A percentile compares a stretch with the other conserved stretches of the same genome.
Conservation (phyloP, 768 basidiomycete genomes). For the Agrocybe praecox region DNA sequence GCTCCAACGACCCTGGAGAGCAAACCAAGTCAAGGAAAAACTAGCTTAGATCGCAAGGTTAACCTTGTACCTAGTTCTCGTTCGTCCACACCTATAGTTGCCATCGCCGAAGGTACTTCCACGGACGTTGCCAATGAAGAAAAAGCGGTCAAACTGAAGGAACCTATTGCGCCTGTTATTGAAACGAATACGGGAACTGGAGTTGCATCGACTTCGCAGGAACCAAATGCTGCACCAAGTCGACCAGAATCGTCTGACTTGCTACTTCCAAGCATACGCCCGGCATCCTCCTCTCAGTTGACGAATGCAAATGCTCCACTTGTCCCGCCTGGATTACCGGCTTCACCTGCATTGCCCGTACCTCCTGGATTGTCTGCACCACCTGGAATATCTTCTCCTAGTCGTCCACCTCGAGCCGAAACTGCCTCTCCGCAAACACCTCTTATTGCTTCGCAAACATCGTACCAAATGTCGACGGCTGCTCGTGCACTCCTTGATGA, state of each 20-base stretch:
- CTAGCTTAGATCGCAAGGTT: constrained; percentile 45
- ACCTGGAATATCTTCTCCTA: constrained; percentile 64
- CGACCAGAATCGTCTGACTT: not conserved
- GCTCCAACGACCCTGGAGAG: constrained; percentile 29
- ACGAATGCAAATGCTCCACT: not conserved
- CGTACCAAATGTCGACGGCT: constrained; percentile 87
- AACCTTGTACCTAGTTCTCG: constrained; percentile 55
- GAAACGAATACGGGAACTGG: not conserved
- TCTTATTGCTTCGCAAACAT: constrained; percentile 54
- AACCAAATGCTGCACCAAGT: not conserved
- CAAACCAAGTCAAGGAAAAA: constrained; percentile 33
- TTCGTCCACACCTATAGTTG: constrained; percentile 51
- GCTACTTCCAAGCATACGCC: not conserved
- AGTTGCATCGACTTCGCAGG: not conserved
- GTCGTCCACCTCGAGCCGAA: constrained; percentile 48
- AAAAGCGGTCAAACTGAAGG: constrained; percentile 40
- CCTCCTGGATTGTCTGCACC: constrained; percentile 65
- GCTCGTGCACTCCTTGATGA: constrained; percentile 86
- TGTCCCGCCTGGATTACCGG: constrained; percentile 22
- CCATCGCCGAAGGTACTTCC: constrained; percentile 54
- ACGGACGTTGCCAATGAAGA: constrained; percentile 47
- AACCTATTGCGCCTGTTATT: constrained; percentile 24
- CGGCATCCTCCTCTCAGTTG: not conserved
- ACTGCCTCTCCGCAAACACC: constrained; percentile 55
- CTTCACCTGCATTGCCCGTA: constrained; percentile 50